These are phyloP conservation scores for Nannochloropsis granulata DNA, from an alignment of 108 stramenopile genomes.

Conservation along the genomic window DNA sequence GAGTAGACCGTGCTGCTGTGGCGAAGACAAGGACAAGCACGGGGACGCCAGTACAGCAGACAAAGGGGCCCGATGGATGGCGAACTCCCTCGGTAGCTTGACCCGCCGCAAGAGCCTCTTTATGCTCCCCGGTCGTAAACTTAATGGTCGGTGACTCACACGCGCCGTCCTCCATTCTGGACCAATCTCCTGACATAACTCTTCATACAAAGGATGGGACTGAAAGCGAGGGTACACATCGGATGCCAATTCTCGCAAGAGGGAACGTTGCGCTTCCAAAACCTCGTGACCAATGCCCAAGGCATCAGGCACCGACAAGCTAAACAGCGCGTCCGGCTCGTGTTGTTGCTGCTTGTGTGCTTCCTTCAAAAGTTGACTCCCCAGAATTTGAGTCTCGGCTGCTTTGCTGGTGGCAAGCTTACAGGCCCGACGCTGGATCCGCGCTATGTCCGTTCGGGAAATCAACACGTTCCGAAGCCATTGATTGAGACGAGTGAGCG, in stretches of 20 bases:
- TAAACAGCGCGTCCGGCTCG: not conserved
- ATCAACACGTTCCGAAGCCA: not conserved
- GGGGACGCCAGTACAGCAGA: not conserved
- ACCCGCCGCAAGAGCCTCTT: not conserved
- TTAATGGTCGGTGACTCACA: not conserved
- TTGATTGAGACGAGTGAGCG: not conserved
- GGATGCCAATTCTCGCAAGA: not conserved
- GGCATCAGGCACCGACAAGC: not conserved
- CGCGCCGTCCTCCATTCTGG: not conserved
- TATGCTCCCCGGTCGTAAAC: not conserved
- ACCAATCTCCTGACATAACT: not conserved
- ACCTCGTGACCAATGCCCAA: not conserved
- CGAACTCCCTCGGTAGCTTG: not conserved
- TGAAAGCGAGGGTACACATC: not conserved
- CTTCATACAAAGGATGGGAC: not conserved
- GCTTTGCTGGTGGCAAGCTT: not conserved
- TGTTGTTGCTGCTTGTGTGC: not conserved
- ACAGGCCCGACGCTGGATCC: not conserved
- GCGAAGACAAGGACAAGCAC: not conserved
- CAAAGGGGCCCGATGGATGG: not conserved
- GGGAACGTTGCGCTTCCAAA: not conserved
- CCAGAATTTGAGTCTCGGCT: not conserved
- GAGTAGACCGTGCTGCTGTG: not conserved
- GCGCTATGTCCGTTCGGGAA: not conserved
- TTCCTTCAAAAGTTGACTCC: not conserved